Evolutionary conservation across 2,329 filamentous ascomycete species (phyloP), one percentile per base, ranked within the genome.

Genomic region (Arthrobotrys megalospora): DNA sequence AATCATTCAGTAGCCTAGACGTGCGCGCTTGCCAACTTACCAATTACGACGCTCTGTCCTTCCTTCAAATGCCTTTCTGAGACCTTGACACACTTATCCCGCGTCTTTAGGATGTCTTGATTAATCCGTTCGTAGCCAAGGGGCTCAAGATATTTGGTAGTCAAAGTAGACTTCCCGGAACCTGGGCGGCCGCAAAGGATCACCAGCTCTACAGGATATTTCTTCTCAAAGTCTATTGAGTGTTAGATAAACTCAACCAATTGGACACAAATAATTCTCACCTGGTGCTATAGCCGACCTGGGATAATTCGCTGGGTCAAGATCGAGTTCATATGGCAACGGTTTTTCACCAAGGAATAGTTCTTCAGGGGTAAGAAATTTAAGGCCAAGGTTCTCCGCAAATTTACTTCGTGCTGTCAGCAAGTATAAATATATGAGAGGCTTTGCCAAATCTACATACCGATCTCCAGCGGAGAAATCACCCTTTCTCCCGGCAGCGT

Each of bases 101-200:
- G 80, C 84, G 89, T 91, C 84, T 97, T 97, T 55, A 97, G 87
- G 1, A 88, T 89, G 84, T 98, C 96, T 85, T 98, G 96, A 82
- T 98, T 99, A 34, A 97, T 89, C 58, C 96, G 89, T 83, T 90
- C 89, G 83, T 97, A 98, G 2, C 91, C 92, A 32, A 96, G 85
- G 24, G 92, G 92, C 83, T 94, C 87, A 41, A 98, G 86, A 80
- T 92, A 86, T 79, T 88, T 90, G 90, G 91, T 93, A 85, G 91
- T 97, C 82, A 96, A 97, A 0, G 93, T 95, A 45, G 93, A 97
- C 85, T 99, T 98, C 16, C 96, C 96, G 1, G 93, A 90, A 0
- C 93, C 94, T 0, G 96, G 96, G 58, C 92, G 93, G 0, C 96
- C 96, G 82, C 93, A 95, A 83, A 97, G 93, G 6, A 98, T 84